Conservation (phyloP, 257 asterid species). For the Paulownia fortunei region DNA sequence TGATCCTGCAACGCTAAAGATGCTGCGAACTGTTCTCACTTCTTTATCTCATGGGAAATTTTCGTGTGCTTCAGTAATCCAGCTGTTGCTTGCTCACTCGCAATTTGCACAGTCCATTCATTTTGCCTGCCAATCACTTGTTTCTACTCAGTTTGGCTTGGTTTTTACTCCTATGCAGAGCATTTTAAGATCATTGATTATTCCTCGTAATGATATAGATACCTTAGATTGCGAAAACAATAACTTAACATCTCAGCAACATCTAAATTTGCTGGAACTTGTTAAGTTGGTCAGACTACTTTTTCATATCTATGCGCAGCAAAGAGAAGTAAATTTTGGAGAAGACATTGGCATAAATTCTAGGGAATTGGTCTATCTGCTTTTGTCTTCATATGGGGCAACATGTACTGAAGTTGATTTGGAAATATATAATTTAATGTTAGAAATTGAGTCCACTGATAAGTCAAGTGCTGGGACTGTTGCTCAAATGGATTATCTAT, state of each 20-base stretch:
- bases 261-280: slow-evolving; percentile 62
- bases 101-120: slow-evolving; percentile 58
- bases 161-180: slow-evolving; percentile 72
- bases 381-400: slow-evolving; percentile 78
- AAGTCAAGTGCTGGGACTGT: slow-evolving; percentile 60
- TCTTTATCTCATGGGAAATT: slow-evolving; percentile 65
- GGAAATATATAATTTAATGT: slow-evolving; percentile 72
- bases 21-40: slow-evolving; percentile 62
- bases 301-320: slow-evolving; percentile 55
- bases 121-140: slow-evolving; percentile 48
- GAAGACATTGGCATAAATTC: slow-evolving; percentile 60
- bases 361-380: slow-evolving; percentile 69
- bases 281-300: slow-evolving; percentile 79
- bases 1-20: slow-evolving; percentile 69
- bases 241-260: slow-evolving; percentile 37
- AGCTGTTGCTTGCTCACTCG: slow-evolving; percentile 81
- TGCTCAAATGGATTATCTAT: slow-evolving; percentile 70
- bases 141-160: slow-evolving; percentile 62
- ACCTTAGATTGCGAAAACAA: slow-evolving; percentile 39
- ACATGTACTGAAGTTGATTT: slow-evolving; percentile 68
- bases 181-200: slow-evolving; percentile 53
- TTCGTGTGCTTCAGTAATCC: slow-evolving; percentile 63
- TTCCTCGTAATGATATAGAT: slow-evolving; percentile 39
- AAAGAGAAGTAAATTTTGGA: slow-evolving; percentile 45
- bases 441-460: slow-evolving; percentile 65